phyloP scores from a whole-genome alignment of 306 rosid genomes.

The Vigna angularis region DNA sequence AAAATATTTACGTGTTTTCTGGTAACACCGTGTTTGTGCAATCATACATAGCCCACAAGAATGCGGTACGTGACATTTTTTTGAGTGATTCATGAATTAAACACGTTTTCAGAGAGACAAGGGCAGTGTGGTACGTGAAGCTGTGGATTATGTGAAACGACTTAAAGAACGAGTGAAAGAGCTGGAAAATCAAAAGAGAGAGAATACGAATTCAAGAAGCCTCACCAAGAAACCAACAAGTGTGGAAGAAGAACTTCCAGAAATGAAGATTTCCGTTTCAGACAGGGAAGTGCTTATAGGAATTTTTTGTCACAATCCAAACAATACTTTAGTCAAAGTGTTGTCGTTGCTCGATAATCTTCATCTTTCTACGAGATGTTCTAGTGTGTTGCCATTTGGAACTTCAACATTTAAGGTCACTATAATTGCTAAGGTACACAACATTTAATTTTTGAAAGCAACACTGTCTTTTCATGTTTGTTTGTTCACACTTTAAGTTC shows the following conservation, averaged over 20 bases:
- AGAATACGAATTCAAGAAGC: background rate
- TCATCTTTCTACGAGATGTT: background rate
- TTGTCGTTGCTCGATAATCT: background rate
- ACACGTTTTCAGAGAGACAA: background rate
- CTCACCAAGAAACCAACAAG: no score
- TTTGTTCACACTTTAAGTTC: background rate
- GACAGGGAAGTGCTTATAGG: background rate
- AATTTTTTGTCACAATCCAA: background rate
- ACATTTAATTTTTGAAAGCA: background rate
- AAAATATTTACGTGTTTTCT: no score
- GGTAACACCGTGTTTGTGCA: no score
- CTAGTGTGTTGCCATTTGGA: background rate
- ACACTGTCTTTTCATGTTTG: background rate
- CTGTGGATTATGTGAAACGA: background rate
- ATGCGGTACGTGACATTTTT: rapidly evolving
- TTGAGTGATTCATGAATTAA: background rate
- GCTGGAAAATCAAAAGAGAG: background rate
- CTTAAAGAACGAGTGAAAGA: background rate
- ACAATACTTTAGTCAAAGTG: no score
- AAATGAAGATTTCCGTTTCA: background rate
- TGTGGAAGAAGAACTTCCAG: no score
- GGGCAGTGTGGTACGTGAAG: background rate
- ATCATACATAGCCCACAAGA: no score
- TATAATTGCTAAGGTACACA: background rate
- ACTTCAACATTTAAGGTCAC: background rate